phyloP scores from a whole-genome alignment of 2,329 filamentous ascomycete species.

The Chaetomium strumarium region DNA sequence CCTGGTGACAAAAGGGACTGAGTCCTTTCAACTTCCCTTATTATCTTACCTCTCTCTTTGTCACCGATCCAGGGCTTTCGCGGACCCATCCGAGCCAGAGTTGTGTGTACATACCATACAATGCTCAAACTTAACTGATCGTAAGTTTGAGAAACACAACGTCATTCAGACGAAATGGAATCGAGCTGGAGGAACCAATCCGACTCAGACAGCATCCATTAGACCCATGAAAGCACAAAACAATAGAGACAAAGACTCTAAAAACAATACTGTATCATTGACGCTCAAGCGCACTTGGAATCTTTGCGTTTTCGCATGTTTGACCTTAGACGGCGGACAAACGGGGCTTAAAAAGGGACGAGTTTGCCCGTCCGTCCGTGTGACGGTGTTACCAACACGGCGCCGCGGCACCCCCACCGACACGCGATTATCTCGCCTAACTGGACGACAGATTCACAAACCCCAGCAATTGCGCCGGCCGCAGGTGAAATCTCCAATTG shows the following conservation, averaged over 20 bases:
- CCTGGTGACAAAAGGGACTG: too few species aligned
- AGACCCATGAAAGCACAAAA: neutral
- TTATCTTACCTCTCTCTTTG: too few species aligned
- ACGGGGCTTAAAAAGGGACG: neutral
- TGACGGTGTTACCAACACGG: too few species aligned
- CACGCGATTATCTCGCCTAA: neutral
- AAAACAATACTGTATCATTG: neutral
- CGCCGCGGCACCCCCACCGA: neutral
- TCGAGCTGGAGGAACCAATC: too few species aligned
- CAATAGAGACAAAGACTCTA: neutral
- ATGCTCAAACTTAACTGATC: too few species aligned
- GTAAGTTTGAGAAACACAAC: neutral
- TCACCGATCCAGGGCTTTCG: too few species aligned
- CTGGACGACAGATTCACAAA: too few species aligned
- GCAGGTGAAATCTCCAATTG: slow-evolving; percentile 8
- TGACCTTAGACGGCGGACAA: too few species aligned
- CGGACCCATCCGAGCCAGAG: too few species aligned
- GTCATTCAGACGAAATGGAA: neutral
- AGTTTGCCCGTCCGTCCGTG: neutral
- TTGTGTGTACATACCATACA: too few species aligned
- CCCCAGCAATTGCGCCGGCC: neutral
- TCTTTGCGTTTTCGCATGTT: neutral
- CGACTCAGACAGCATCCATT: too few species aligned
- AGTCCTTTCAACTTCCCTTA: too few species aligned
- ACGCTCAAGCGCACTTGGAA: neutral